These are phyloP conservation scores for Amanita subjunquillea DNA, from an alignment of 768 basidiomycete genomes.

Conservation along the genomic window DNA sequence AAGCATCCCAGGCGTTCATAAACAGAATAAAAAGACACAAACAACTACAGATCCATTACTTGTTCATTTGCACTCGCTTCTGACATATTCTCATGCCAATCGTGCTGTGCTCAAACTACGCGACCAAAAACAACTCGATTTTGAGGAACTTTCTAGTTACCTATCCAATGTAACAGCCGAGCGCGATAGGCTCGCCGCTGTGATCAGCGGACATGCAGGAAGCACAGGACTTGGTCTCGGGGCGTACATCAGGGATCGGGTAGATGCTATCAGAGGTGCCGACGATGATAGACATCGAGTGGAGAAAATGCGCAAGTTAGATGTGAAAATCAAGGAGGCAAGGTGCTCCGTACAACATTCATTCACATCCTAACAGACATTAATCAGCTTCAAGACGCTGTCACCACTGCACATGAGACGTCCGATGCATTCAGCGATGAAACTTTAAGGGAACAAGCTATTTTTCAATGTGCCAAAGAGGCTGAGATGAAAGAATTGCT, in stretches of 20 bases:
- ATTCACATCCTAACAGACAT: slow-evolving; percentile 7
- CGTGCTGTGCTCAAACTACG: slow-evolving; percentile 90
- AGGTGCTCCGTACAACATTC: slow-evolving; percentile 10
- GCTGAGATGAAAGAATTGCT: slow-evolving; percentile 97
- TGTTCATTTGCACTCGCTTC: slow-evolving; percentile 78
- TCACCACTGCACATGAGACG: slow-evolving; percentile 89
- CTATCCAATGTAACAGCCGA: slow-evolving; percentile 88
- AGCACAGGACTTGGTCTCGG: slow-evolving; percentile 77
- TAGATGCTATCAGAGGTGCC: slow-evolving; percentile 84
- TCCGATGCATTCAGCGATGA: slow-evolving; percentile 96
- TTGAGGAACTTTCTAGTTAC: slow-evolving; percentile 94
- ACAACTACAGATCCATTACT: slow-evolving; percentile 90
- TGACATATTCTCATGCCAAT: slow-evolving; percentile 91
- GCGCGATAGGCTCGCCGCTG: slow-evolving; percentile 83
- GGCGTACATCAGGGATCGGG: slow-evolving; percentile 85
- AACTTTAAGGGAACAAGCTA: slow-evolving; percentile 80
- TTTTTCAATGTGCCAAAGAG: slow-evolving; percentile 87
- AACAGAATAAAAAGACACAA: slow-evolving; percentile 48
- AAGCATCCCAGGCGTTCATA: slow-evolving; percentile 1
- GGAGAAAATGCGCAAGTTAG: slow-evolving; percentile 89
- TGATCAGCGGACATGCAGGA: slow-evolving; percentile 83
- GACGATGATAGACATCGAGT: slow-evolving; percentile 91
- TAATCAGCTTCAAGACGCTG: slow-evolving; percentile 86
- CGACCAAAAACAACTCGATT: slow-evolving; percentile 98
- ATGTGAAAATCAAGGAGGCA: slow-evolving; percentile 93